Evolutionary conservation across 176 grass and related monocot genomes (phyloP), one percentile per base, ranked within the genome.

Genomic region (Thinopyrum elongatum): DNA sequence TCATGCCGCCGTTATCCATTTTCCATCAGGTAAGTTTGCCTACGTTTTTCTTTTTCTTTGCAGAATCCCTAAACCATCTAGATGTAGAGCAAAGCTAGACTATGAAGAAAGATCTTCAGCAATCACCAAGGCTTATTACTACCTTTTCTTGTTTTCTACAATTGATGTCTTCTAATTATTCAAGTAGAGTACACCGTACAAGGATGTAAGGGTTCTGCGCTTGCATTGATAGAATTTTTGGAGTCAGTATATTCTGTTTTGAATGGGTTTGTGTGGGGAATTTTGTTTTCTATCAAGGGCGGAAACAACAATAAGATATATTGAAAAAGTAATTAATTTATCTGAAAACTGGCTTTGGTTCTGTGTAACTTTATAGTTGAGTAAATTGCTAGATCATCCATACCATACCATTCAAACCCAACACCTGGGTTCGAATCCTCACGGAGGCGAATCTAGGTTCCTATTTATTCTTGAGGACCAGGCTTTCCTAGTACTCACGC

Each of bases 81-180:
- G 31, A 33, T 33, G 31, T 33, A 33, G 31, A 33, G 31, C 31
- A 33, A 33, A 33, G 31, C 31, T 33, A 33, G 31, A 33, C 3
- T 33, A 33, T 33, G 31, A 33, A 33, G 31, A 33, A 33, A 33
- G 31, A 89, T 59, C 86, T 79, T 72, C 92, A 92, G 62, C 27
- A 6, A 19, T 62, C 7, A 65, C 9, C 53, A 66, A 5, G 41
- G 21, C 11, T n/a, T 33, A 33, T 33, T 36, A 81, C 17, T 83
- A 35, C 11, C 36, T 46, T 36, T 41, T 82, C 6, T 87, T 77
- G 25, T 85, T 29, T 85, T 71, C 35, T 84, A 69, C 73, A 97
- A 92, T 77, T 58, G 90, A 91, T 1, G 95, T 92, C 78, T 93
- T 97, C 6, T 85, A 84, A 82, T 80, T 84, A 49, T 94, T 97